These are phyloP conservation scores for Acorus gramineus DNA, from an alignment of 106 monocot species.

Conservation along the genomic window DNA sequence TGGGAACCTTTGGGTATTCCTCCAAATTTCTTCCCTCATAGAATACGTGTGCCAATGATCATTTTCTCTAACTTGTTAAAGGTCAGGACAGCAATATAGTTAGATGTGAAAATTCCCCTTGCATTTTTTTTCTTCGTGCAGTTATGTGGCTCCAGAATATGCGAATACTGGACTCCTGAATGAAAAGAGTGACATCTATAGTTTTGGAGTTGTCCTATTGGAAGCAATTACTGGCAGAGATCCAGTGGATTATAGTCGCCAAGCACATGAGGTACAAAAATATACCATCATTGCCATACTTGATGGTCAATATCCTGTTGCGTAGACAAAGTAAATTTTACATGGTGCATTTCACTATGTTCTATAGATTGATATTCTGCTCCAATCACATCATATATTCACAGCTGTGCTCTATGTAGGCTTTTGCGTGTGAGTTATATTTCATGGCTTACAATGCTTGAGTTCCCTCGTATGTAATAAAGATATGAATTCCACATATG, in stretches of 20 bases:
- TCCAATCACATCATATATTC: too few species aligned
- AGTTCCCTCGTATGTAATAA: too few species aligned
- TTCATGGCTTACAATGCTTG: too few species aligned
- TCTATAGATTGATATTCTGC: too few species aligned
- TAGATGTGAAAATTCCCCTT: background rate
- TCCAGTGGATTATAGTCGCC: constrained; percentile 71
- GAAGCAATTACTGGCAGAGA: constrained; percentile 68
- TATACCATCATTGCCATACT: background rate
- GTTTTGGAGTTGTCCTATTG: constrained; percentile 62
- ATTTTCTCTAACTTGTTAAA: too few species aligned
- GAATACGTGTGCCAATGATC: too few species aligned
- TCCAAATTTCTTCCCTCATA: background rate
- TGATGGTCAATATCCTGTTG: background rate
- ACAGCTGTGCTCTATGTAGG: too few species aligned
- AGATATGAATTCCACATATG: too few species aligned
- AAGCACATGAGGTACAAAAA: constrained; percentile 43
- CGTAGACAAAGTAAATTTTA: background rate
- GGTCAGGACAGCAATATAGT: too few species aligned
- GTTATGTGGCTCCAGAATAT: constrained; percentile 77
- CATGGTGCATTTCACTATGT: background rate
- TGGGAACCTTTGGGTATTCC: constrained; percentile 68
- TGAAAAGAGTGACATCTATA: constrained; percentile 67
- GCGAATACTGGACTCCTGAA: constrained; percentile 65
- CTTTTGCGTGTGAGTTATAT: too few species aligned
- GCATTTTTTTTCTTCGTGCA: constrained; percentile 13